Conservation (phyloP, 495 filamentous ascomycete genomes). For the Podospora tetraspora region DNA sequence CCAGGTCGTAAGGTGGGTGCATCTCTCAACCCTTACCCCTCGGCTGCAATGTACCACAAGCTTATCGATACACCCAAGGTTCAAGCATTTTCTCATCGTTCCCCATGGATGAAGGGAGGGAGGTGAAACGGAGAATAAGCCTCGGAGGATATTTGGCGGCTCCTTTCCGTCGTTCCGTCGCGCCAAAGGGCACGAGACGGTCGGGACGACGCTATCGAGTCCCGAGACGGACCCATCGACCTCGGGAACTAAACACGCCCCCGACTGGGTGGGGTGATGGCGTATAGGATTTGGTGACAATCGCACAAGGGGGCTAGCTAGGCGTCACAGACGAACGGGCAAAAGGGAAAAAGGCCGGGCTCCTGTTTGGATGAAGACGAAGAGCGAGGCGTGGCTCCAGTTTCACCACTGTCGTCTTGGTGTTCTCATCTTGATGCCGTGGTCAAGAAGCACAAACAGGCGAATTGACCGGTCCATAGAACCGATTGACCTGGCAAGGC, state of each 20-base stretch:
- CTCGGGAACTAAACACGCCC: not conserved
- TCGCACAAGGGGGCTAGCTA: not conserved
- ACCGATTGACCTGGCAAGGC: not conserved
- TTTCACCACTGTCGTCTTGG: not conserved
- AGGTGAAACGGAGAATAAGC: not conserved
- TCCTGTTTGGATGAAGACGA: not conserved
- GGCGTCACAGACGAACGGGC: not conserved
- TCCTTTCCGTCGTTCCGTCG: not conserved
- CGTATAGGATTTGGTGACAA: not conserved
- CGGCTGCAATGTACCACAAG: not conserved
- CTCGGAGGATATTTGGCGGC: not conserved
- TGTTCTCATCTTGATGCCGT: not conserved
- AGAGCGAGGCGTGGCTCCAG: not conserved
- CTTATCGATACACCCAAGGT: not conserved
- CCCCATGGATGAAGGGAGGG: not conserved
- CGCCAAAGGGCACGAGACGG: not conserved
- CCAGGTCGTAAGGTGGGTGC: not conserved
- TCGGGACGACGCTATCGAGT: not conserved
- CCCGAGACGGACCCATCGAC: not conserved
- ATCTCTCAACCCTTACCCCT: not conserved
- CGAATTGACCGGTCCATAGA: not conserved
- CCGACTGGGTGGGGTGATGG: not conserved
- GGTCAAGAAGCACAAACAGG: not conserved
- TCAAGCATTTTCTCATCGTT: not conserved
- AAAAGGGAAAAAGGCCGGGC: not conserved